Evolutionary conservation across 2,329 filamentous ascomycete genomes (phyloP).

Genomic region (Venturia asperata): DNA sequence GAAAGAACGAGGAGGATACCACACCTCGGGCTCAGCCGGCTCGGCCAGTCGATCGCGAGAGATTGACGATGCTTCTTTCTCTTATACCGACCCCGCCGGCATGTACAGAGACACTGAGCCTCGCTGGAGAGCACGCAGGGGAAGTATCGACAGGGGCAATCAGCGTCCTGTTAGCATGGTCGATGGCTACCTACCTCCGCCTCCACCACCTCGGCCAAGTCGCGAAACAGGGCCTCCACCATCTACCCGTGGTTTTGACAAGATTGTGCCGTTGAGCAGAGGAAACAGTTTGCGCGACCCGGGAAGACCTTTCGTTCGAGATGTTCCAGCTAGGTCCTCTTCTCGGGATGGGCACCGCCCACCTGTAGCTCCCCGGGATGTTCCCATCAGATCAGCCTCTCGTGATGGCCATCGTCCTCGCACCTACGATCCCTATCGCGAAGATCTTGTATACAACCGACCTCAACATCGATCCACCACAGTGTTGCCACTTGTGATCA

Average conservation of each 20-base stretch:
- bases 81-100: slow-evolving; percentile 44
- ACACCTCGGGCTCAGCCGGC: not conserved
- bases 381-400: not conserved
- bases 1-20: slow-evolving; percentile 14
- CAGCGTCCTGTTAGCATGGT: slow-evolving; percentile 41
- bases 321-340: slow-evolving; percentile 23
- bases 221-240: slow-evolving; percentile 52
- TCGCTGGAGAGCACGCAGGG: slow-evolving; percentile 39
- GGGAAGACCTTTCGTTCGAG: slow-evolving; percentile 36
- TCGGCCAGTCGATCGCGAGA: slow-evolving; percentile 24
- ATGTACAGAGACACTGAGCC: slow-evolving; percentile 48
- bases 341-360: slow-evolving; percentile 2
- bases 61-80: slow-evolving; percentile 38
- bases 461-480: not conserved
- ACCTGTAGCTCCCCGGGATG: not conserved
- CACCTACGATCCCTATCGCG: slow-evolving; percentile 21
- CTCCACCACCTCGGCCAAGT: slow-evolving; percentile 25
- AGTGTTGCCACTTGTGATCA: not conserved
- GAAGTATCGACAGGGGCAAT: slow-evolving; percentile 39
- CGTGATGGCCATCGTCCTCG: slow-evolving; percentile 7
- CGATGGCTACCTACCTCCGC: slow-evolving; percentile 26
- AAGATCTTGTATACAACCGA: slow-evolving; percentile 4
- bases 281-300: slow-evolving; percentile 44
- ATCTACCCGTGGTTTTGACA: slow-evolving; percentile 63
- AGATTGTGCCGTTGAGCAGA: slow-evolving; percentile 47